Conservation (phyloP, 2,329 filamentous ascomycete species). For the Zarea fungicola region DNA sequence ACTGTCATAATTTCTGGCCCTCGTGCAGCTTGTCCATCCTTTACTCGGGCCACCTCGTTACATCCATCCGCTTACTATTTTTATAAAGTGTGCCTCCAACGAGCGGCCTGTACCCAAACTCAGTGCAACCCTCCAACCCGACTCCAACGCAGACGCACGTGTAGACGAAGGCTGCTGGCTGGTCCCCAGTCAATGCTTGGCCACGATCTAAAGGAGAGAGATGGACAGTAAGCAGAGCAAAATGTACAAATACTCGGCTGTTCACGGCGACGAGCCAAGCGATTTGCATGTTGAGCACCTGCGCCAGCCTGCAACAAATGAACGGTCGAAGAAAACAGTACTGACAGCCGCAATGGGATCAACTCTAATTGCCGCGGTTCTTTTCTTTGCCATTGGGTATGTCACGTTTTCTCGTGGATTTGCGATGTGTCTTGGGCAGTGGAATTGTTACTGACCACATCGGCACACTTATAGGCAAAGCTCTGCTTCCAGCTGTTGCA, state of each 20-base stretch:
- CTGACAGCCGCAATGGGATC: constrained; percentile 5
- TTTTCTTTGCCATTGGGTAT: constrained; percentile 6
- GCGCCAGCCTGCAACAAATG: neutral
- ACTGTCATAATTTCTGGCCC: no score
- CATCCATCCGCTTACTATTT: no score
- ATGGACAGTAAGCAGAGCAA: constrained; percentile 6
- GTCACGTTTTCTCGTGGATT: neutral
- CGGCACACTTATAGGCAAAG: neutral
- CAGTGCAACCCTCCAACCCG: constrained; percentile 1
- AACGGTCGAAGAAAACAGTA: neutral
- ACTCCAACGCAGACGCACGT: neutral
- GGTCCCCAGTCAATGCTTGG: neutral
- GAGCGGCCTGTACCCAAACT: constrained; percentile 47
- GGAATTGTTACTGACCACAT: neutral
- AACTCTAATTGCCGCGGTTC: constrained; percentile 4
- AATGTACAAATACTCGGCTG: constrained; percentile 8
- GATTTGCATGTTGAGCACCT: neutral
- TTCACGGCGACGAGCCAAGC: constrained; percentile 3
- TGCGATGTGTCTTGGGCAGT: no score
- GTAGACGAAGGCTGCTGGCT: neutral
- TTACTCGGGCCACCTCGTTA: no score
- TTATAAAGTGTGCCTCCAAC: no score
- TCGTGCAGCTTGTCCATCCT: no score
- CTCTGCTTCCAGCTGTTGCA: neutral
- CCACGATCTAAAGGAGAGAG: neutral